Evolutionary conservation across 345 rosid genomes (phyloP), one percentile per base, ranked within the genome.

Genomic region (Citrus cavaleriei): DNA sequence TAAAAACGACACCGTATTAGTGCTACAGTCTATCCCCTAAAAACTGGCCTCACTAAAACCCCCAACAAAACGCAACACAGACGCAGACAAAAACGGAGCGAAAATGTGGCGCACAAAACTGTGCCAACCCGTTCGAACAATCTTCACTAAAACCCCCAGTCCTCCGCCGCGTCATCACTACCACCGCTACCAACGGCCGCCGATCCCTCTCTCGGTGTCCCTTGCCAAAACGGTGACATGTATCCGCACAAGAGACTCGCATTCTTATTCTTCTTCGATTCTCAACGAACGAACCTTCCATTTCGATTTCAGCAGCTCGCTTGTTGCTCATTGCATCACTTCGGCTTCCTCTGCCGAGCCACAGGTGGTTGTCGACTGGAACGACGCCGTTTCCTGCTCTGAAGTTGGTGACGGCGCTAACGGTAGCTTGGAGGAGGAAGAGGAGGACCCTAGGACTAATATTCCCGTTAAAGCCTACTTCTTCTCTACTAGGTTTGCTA

Each of bases 381-480:
- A 82, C 79, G 89, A 86, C 22, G 79, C 80, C 9, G 83, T 86
- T 21, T 83, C 88, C 22, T 78, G 87, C 83, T 74, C 85, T 19
- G 89, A 88, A 70, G 82, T 82, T 38, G 85, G 77, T 10, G 81
- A 70, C 25, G 89, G 77, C 51, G 84, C 66, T 34, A 22, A n/a
- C 25, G 80, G 38, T 5, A 77, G 72, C 21, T 42, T 80, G 32
- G 88, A 87, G 70, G 88, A 83, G 27, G 88, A 87, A 65, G 88
- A 87, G 70, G 88, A 83, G 81, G 90, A 87, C 13, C 21, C 90
- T n/a, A 85, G 81, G 74, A 85, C 83, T 21, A 89, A 95, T 18
- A 88, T 93, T 81, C 94, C 95, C 32, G 97, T 96, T n/a, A 90
- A 92, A 78, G 97, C 99, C 58, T 96, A 78, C 79, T 90, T 94